phyloP scores from a whole-genome alignment of 2,329 filamentous ascomycete genomes.

The Ophiostoma australiae region DNA sequence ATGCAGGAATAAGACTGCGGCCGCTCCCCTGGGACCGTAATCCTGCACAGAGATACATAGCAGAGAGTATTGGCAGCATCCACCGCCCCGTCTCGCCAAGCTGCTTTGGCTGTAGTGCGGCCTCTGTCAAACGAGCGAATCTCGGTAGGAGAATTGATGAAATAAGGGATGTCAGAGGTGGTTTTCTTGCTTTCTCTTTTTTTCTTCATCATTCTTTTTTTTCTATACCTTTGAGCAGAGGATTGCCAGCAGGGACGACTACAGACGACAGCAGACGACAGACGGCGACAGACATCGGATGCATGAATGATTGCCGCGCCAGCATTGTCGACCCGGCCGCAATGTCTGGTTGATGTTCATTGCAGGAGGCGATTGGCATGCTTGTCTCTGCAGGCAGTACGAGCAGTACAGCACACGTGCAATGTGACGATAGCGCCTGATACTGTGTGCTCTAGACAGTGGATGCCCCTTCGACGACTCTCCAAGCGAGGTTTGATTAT shows the following conservation, averaged over 20 bases:
- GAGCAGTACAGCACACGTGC: too few relatives aligned
- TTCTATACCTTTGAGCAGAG: too few relatives aligned
- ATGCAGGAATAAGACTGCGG: background rate
- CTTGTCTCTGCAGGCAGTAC: background rate
- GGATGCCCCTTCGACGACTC: background rate
- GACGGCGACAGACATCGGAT: background rate
- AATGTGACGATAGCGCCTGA: too few relatives aligned
- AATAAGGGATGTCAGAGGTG: conserved; percentile 11
- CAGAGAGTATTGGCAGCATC: background rate
- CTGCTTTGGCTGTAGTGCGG: conserved; percentile 1
- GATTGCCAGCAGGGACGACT: background rate
- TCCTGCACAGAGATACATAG: too few relatives aligned
- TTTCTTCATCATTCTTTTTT: too few relatives aligned
- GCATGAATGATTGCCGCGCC: background rate
- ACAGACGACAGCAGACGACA: background rate
- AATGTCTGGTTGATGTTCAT: background rate
- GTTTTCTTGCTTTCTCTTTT: background rate
- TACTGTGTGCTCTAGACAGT: background rate
- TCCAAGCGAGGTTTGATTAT: conserved; percentile 1
- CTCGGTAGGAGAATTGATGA: conserved; percentile 16
- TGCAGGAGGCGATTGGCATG: background rate
- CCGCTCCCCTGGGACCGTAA: background rate
- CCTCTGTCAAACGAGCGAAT: background rate
- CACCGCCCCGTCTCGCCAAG: conserved; percentile 6
- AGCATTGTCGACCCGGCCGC: background rate